Percentiles rank a stretch among this genome's conserved stretches.
Conservation (phyloP, 1,139 yeast species). For the Taphrina populina region DNA sequence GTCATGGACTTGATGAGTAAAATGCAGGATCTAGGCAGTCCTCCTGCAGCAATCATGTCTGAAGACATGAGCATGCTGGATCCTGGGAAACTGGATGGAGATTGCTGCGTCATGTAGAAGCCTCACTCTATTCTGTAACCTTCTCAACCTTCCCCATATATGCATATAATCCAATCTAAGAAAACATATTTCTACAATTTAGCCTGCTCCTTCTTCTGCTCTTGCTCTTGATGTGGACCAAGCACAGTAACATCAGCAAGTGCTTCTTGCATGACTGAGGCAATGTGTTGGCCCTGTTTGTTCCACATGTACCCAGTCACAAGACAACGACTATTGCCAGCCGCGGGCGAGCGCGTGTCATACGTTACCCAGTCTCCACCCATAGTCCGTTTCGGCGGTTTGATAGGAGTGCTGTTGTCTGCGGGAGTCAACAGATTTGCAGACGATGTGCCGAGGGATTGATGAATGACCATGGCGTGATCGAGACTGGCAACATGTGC, state of each 20-base stretch:
- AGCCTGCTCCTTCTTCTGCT: too few species aligned
- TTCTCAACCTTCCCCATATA: neutral
- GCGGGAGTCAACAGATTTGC: neutral
- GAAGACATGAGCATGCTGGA: slow-evolving; percentile 44
- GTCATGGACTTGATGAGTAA: slow-evolving; percentile 60
- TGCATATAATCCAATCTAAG: too few species aligned
- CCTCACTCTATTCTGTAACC: neutral
- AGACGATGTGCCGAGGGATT: slow-evolving; percentile 18
- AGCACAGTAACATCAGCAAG: slow-evolving; percentile 21
- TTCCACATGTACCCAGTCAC: slow-evolving; percentile 32
- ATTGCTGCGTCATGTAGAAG: slow-evolving; percentile 22
- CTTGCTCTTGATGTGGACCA: neutral
- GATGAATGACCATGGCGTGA: slow-evolving; percentile 26
- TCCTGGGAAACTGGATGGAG: slow-evolving; percentile 17
- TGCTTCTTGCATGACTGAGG: slow-evolving; percentile 32
- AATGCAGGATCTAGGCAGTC: slow-evolving; percentile 67
- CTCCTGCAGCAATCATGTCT: slow-evolving; percentile 77
- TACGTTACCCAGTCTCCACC: slow-evolving; percentile 24
- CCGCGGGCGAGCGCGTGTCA: slow-evolving; percentile 19
- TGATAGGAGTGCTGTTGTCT: neutral
- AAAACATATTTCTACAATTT: too few species aligned
- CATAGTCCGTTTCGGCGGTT: neutral
- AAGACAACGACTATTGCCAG: slow-evolving; percentile 25
- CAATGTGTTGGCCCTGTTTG: slow-evolving; percentile 16
- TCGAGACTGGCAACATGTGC: slow-evolving; percentile 23